Evolutionary conservation across 169 alveolate genomes (phyloP), one percentile per base, ranked within the genome.

Genomic region (Toxoplasma gondii): DNA sequence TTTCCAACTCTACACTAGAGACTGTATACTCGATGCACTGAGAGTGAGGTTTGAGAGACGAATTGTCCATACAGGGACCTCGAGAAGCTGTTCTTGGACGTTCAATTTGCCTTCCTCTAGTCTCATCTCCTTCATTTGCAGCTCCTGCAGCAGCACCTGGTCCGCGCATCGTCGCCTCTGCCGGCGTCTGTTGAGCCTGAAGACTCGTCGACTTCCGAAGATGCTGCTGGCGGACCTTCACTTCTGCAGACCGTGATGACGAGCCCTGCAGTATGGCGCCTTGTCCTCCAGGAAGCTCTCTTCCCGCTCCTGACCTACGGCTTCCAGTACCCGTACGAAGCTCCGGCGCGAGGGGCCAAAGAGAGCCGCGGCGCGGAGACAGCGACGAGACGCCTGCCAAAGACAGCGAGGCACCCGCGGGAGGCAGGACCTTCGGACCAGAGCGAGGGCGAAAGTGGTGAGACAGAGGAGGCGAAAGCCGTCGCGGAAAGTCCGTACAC

Each of bases 301-400:
- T 93, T 93, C 78, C 93, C 95, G 27, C 94, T 93, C 64, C 92
- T 93, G 45, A 88, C 93, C 53, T 91, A 64, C 43, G 91, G 92
- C 39, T 93, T 93, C 39, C 87, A 93, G 39, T 93, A 93, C 36
- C 95, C 95, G 41, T 93, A 70, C 88, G 80, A 58, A 10, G 2
- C 5, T 38, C 36, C 53, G 10, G 5, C 2, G 45, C 49, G 27
- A 1, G 45, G 27, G 22, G 86, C 39, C 34, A 34, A 22, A 9
- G 83, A 22, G 83, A 45, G 86, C 45, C 16, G 86, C n/a, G 86
- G 44, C 24, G 86, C 29, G 0, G 45, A 17, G 45, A 24, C 44
- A 1, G 74, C n/a, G 74, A 4, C n/a, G 74, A 64, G 74, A 64
- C 9, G 67, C 19, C 67, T 19, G 67, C 67, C 27, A 9, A 19